Evolutionary conservation across 2,329 filamentous ascomycete species (phyloP).

Genomic region (Penicillium sp.): DNA sequence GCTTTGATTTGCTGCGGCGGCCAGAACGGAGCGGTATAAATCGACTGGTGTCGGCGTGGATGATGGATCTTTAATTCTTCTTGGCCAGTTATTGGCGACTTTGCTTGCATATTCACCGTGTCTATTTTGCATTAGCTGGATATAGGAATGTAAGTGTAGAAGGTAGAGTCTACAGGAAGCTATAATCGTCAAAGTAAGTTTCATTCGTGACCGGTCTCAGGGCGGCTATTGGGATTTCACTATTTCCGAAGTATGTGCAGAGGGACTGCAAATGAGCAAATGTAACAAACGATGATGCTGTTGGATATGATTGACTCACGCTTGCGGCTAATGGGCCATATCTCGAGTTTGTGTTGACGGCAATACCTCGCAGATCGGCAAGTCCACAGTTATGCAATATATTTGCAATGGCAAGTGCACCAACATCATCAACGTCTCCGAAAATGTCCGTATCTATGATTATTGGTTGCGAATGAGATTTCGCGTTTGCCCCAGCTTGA

Average conservation of each 20-base stretch:
- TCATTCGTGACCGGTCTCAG: conserved; percentile 5
- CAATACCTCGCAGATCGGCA: conserved; percentile 3
- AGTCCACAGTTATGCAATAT: conserved; percentile 5
- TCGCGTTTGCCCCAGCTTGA: background rate
- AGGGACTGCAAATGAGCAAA: background rate
- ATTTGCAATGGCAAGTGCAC: background rate
- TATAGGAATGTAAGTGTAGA: background rate
- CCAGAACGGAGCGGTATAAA: background rate
- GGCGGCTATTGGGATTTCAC: conserved; percentile 1
- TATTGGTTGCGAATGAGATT: background rate
- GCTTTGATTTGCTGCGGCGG: background rate
- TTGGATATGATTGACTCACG: background rate
- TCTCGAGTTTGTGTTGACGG: conserved; percentile 1
- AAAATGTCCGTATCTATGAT: conserved; percentile 7
- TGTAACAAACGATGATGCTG: background rate
- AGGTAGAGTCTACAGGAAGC: background rate
- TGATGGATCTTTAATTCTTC: background rate
- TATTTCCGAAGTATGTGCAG: conserved; percentile 5
- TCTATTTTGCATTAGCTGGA: background rate
- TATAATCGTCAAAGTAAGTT: background rate
- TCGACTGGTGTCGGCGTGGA: conserved; percentile 3
- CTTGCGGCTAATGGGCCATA: conserved; percentile 1
- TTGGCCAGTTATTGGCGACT: conserved; percentile 2
- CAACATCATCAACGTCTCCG: conserved; percentile 8
- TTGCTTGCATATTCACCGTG: conserved; percentile 8